Evolutionary conservation across 192 early-diverging fungal genomes (phyloP).

Genomic region (Diversispora epigaea): DNA sequence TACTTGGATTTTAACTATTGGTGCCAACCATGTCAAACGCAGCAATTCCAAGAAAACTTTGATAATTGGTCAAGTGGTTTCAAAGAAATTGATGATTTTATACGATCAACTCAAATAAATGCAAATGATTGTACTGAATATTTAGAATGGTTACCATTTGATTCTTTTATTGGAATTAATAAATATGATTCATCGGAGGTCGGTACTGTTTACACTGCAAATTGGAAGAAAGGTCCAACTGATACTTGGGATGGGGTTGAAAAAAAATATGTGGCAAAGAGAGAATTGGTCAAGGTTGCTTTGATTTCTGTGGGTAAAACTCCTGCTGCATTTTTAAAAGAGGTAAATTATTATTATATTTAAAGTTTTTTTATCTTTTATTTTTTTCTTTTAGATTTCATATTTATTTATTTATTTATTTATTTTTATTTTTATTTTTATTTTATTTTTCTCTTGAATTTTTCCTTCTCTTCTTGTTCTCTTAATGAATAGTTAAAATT

Average conservation of each 20-base stretch:
- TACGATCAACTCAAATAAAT: slow-evolving; percentile 10
- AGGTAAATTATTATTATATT: neutral
- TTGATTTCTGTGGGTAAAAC: neutral
- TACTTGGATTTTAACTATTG: neutral
- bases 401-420: neutral
- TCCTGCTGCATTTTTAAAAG: neutral
- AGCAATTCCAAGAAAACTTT: slow-evolving; percentile 12
- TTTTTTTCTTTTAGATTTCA: neutral
- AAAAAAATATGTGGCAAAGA: neutral
- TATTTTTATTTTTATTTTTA: neutral
- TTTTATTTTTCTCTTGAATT: too few relatives aligned
- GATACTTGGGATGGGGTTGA: neutral
- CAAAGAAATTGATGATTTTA: slow-evolving; percentile 23
- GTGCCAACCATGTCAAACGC: slow-evolving; percentile 16
- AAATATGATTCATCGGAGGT: neutral
- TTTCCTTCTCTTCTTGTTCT: too few relatives aligned
- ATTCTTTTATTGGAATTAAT: slow-evolving; percentile 13
- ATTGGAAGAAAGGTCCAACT: slow-evolving; percentile 9
- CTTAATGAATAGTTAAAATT: neutral
- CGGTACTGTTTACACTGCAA: slow-evolving; percentile 3
- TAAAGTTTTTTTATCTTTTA: neutral
- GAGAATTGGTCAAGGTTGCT: slow-evolving; percentile 17
- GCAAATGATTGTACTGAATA: neutral
- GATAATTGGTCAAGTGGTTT: slow-evolving; percentile 17
- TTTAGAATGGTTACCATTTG: slow-evolving; percentile 26